These are phyloP conservation scores for Eimeria falciformis DNA, from an alignment of 169 alveolate species.

Conservation along the genomic window DNA sequence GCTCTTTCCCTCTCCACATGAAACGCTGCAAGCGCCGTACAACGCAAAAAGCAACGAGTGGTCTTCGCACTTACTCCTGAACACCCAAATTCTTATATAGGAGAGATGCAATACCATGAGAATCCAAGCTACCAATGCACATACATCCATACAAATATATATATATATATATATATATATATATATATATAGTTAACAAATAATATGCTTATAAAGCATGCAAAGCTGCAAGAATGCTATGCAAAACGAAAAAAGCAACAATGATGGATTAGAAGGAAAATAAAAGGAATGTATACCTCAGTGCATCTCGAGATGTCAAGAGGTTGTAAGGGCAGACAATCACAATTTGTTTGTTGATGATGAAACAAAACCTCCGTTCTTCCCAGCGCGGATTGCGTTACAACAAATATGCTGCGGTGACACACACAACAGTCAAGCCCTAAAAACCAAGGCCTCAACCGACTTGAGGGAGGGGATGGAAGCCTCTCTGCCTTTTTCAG, in stretches of 20 bases:
- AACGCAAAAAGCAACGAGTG: neutral
- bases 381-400: conserved; percentile 39
- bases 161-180: no score
- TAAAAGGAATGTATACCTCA: neutral
- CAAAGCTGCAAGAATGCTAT: neutral
- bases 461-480: no score
- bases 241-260: neutral
- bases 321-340: conserved; percentile 24
- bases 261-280: neutral
- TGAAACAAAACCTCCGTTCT: conserved; percentile 6
- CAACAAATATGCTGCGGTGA: conserved; percentile 50
- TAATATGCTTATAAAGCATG: no score
- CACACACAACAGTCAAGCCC: neutral
- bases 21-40: conserved; percentile 51
- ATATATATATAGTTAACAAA: no score
- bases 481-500: no score
- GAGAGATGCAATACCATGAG: neutral
- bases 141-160: no score
- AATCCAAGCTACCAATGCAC: no score
- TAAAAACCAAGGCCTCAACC: no score
- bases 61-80: neutral
- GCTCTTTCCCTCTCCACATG: conserved; percentile 6
- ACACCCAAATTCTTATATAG: neutral
- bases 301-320: conserved; percentile 41
- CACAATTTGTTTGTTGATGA: neutral